Evolutionary conservation across 805 yeast species (phyloP), one percentile per base, ranked within the genome.

Genomic region (Zygotorulaspora florentina): DNA sequence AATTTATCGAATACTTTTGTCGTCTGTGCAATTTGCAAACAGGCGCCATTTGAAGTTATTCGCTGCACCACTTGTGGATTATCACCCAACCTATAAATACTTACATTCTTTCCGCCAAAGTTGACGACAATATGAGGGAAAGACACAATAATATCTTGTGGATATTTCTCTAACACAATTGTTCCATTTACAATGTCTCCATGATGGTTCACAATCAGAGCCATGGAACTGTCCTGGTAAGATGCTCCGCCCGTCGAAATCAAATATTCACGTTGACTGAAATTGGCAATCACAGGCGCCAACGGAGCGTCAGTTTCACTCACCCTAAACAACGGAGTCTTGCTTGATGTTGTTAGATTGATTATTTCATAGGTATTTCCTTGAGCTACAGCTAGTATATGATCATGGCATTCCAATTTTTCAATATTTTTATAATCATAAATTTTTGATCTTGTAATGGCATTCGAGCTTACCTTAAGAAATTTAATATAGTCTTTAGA

Each of bases 111-210:
- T 2, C 35, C 33, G n/a, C 45, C 48, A 41, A 46, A 57, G 28
- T 50, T 49, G 1, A 56, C 58, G 8, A 63, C 23, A 8, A 64
- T 41, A 42, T 57, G 57, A 3, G 67, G 67, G 30, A 50, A 54
- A 8, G 54, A 48, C 0, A 61, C 53, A 1, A 54, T 8, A 1
- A 62, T 34, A 39, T 50, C 45, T 3, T 38, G 39, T 2, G 69
- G 69, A 35, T 57, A 65, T 16, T 47, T 50, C 11, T 59, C 59
- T 10, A 64, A 45, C 17, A 59, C 57, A 8, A 62, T 48, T 7
- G 66, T 62, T 10, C 64, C 64, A 30, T 60, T 61, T 5, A 58
- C 58, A 8, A 64, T 59, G 38, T 64, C 65, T 27, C 69, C 69
- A 4, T 53, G 28, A 42, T 54, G 50, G 44, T 62, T 57, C 2